Evolutionary conservation across 345 rosid species (phyloP), one percentile per base, ranked within the genome.

Genomic region (Linum trigynum): DNA sequence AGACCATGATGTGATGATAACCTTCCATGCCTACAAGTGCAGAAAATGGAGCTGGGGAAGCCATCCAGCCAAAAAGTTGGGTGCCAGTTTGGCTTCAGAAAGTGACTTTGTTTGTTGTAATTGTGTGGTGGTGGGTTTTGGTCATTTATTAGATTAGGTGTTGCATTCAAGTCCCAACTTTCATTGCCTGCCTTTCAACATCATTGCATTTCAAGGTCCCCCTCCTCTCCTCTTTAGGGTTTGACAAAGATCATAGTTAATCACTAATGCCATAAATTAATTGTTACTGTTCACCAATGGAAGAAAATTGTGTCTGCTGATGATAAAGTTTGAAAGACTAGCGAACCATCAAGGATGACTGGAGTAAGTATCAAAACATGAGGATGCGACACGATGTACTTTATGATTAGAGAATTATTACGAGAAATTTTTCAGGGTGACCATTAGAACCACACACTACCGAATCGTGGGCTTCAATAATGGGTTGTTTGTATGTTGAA

Each of bases 81-180:
- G 4, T 6, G 12, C 16, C 58, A 14, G 12, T 55, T 55, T 23
- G 16, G n/a, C 56, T 41, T 57, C 42, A 63, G 70, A 63, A 57
- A 32, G 75, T 14, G 72, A 71, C 69, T 32, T 5, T 65, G 14
- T 9, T 39, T 12, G 37, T 63, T 41, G 61, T 23, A 23, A 23
- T 23, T 23, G 32, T 23, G 32, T 23, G 32, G 32, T 23, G 32
- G 32, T 23, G 32, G 32, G 32, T 23, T 23, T 23, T 23, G 32
- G 32, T 23, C 75, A 72, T 72, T 75, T 40, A 78, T 50, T 60
- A 62, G 59, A 72, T 69, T 69, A 64, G 68, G 79, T 72, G 39
- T 38, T 56, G 72, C 70, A 69, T 72, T 78, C 53, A 72, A 69
- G 69, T 10, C 5, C 1, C 39, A 53, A 23, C 32, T 23, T 23